Evolutionary conservation across 495 filamentous ascomycete species (phyloP).

Genomic region (Aspergillus campestris): DNA sequence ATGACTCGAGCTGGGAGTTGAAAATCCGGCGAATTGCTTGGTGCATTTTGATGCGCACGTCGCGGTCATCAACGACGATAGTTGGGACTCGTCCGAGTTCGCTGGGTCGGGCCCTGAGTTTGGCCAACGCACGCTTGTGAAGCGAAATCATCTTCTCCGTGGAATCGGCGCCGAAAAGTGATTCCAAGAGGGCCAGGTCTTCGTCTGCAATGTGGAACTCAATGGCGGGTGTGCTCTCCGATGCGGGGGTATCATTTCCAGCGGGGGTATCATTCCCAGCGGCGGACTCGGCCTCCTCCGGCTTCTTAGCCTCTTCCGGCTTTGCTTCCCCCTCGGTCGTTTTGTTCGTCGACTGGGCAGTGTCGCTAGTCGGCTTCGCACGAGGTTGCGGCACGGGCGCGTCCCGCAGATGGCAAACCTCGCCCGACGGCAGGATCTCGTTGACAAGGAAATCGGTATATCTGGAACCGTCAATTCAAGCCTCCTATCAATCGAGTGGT

Average conservation of each 20-base stretch:
- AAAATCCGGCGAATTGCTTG: slow-evolving; percentile 61
- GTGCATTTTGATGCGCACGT: slow-evolving; percentile 56
- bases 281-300: slow-evolving; percentile 2
- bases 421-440: slow-evolving; percentile 72
- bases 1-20: slow-evolving; percentile 55
- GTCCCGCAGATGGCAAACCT: slow-evolving; percentile 65
- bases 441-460: slow-evolving; percentile 96
- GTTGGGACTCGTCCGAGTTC: slow-evolving; percentile 35
- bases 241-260: slow-evolving; percentile 7
- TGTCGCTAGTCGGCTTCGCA: slow-evolving; percentile 5
- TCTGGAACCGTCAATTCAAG: slow-evolving; percentile 31
- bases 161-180: slow-evolving; percentile 37
- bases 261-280: slow-evolving; percentile 5
- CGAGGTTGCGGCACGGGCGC: slow-evolving; percentile 20
- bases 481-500: background rate
- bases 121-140: slow-evolving; percentile 35
- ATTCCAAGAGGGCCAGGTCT: slow-evolving; percentile 36
- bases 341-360: background rate
- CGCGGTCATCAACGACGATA: slow-evolving; percentile 45
- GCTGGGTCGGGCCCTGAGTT: slow-evolving; percentile 29
- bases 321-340: background rate
- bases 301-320: slow-evolving; percentile 2
- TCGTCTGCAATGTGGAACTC: slow-evolving; percentile 37
- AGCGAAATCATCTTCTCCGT: slow-evolving; percentile 32
- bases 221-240: slow-evolving; percentile 4